Evolutionary conservation across 2,329 filamentous ascomycete species (phyloP).

Genomic region (Talaromyces rugulosus): DNA sequence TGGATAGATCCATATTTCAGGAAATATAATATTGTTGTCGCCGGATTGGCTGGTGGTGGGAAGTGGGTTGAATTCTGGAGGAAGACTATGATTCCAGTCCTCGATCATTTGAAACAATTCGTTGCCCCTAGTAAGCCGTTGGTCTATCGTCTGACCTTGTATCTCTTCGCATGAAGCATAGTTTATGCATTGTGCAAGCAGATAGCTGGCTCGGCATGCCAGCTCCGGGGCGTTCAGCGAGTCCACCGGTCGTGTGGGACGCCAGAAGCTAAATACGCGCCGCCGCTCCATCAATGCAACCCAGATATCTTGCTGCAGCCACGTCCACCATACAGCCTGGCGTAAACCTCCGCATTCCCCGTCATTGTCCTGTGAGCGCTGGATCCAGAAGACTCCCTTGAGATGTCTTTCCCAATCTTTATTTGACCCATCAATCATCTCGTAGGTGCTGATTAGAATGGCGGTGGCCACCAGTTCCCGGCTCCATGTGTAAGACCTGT

Average conservation of each 20-base stretch:
- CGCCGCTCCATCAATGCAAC: slow-evolving; percentile 58
- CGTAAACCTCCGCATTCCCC: slow-evolving; percentile 55
- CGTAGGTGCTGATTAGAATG: slow-evolving; percentile 59
- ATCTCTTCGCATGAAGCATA: slow-evolving; percentile 53
- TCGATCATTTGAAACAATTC: slow-evolving; percentile 46
- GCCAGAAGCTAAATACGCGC: slow-evolving; percentile 56
- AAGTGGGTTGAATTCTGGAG: slow-evolving; percentile 38
- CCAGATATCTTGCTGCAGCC: slow-evolving; percentile 64
- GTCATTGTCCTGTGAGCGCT: slow-evolving; percentile 58
- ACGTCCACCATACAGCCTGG: slow-evolving; percentile 62
- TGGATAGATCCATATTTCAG: slow-evolving; percentile 51
- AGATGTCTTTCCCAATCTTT: slow-evolving; percentile 60
- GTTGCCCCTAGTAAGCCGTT: slow-evolving; percentile 44
- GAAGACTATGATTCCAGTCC: slow-evolving; percentile 47
- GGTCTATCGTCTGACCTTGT: slow-evolving; percentile 38
- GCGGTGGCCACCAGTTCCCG: slow-evolving; percentile 57
- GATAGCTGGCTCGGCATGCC: slow-evolving; percentile 50
- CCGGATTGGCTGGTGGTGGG: slow-evolving; percentile 27
- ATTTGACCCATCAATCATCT: slow-evolving; percentile 60
- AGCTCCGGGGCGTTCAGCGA: slow-evolving; percentile 52
- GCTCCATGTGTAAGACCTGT: slow-evolving; percentile 54
- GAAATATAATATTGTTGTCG: slow-evolving; percentile 28
- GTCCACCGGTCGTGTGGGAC: slow-evolving; percentile 46
- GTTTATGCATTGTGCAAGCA: slow-evolving; percentile 55
- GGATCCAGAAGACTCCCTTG: slow-evolving; percentile 63